Evolutionary conservation across 2,329 filamentous ascomycete species (phyloP).

Genomic region (Juglanconis juglandina): DNA sequence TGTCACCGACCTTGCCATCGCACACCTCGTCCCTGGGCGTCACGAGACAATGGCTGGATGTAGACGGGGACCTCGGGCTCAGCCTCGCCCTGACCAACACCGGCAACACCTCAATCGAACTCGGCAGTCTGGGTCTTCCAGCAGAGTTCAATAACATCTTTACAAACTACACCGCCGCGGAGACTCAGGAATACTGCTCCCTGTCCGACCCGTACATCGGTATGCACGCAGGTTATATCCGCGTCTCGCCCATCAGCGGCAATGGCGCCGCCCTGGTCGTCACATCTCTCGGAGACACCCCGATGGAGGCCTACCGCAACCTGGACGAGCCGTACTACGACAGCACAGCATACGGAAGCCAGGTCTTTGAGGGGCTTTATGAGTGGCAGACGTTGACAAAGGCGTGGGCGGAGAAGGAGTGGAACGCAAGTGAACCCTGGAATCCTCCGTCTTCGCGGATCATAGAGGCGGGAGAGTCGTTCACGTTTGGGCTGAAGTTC

Average conservation of each 20-base stretch:
- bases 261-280: constrained; percentile 52
- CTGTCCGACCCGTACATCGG: constrained; percentile 60
- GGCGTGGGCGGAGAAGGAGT: constrained; percentile 56
- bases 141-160: constrained; percentile 63
- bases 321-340: constrained; percentile 42
- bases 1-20: constrained; percentile 39
- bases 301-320: constrained; percentile 54
- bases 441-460: constrained; percentile 47
- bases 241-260: constrained; percentile 49
- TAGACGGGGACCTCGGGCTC: constrained; percentile 47
- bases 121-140: constrained; percentile 57
- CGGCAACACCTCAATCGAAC: constrained; percentile 39
- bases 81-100: constrained; percentile 49
- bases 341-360: constrained; percentile 43
- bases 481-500: constrained; percentile 51
- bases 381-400: constrained; percentile 55
- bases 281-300: constrained; percentile 44
- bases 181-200: constrained; percentile 49
- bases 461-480: constrained; percentile 40
- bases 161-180: constrained; percentile 43
- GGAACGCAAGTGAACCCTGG: constrained; percentile 50
- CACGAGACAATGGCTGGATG: constrained; percentile 49
- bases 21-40: constrained; percentile 38
- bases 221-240: constrained; percentile 54
- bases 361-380: constrained; percentile 59